Evolutionary conservation across 225 moss, liverwort and hornwort species (phyloP).

Genomic region (Pseudoscleropodium purum): DNA sequence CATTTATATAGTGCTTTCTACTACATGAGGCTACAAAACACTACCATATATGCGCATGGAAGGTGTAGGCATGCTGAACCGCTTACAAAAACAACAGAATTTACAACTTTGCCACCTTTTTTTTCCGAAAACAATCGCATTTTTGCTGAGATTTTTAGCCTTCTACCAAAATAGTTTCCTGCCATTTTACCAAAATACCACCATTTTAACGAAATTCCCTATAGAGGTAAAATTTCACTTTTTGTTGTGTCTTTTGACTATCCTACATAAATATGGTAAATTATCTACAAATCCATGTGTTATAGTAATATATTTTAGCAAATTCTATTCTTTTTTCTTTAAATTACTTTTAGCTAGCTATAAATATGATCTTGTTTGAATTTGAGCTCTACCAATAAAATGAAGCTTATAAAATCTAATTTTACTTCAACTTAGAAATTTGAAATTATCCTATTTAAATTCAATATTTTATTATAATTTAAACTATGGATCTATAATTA

Average conservation of each 20-base stretch:
- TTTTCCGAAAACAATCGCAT: too few relatives aligned
- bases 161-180: too few relatives aligned
- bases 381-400: background rate
- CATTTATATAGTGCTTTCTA: too few relatives aligned
- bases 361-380: background rate
- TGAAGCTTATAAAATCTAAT: background rate
- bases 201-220: too few relatives aligned
- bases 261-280: background rate
- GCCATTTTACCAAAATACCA: too few relatives aligned
- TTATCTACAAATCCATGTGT: background rate
- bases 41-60: too few relatives aligned
- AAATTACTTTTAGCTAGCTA: background rate
- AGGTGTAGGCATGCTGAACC: too few relatives aligned
- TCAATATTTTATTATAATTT: background rate
- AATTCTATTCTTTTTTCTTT: fast-evolving
- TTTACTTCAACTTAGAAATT: background rate
- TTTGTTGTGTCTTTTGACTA: background rate
- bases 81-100: too few relatives aligned
- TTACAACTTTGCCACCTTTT: too few relatives aligned
- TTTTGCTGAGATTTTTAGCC: too few relatives aligned
- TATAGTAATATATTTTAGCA: background rate
- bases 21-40: too few relatives aligned
- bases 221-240: background rate
- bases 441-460: background rate
- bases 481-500: fast-evolving